Evolutionary conservation across 2,329 filamentous ascomycete species (phyloP).

Genomic region (Pyricularia sp.): DNA sequence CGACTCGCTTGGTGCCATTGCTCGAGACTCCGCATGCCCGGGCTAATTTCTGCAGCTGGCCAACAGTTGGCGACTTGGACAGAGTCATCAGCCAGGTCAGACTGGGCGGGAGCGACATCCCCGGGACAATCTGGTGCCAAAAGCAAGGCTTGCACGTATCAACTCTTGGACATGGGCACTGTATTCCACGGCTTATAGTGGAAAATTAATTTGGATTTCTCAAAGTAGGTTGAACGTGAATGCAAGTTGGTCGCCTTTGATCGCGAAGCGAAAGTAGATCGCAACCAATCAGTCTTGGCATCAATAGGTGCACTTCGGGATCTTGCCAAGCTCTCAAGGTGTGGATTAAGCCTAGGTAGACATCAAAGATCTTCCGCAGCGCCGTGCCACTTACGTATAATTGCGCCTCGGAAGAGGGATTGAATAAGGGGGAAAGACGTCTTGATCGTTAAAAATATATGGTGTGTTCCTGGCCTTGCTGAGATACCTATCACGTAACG

Average conservation of each 20-base stretch:
- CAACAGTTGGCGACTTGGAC: constrained; percentile 29
- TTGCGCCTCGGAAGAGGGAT: too few species aligned
- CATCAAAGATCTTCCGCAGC: background rate
- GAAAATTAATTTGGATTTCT: background rate
- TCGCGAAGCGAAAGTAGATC: background rate
- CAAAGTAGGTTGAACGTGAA: background rate
- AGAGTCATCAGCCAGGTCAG: background rate
- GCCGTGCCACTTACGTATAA: too few species aligned
- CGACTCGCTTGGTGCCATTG: constrained; percentile 47
- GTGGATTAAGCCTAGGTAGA: background rate
- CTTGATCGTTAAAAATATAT: too few species aligned
- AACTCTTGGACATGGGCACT: background rate
- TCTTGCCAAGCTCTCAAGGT: background rate
- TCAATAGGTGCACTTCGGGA: background rate
- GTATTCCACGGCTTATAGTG: background rate
- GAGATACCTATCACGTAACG: too few species aligned
- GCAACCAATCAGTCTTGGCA: background rate
- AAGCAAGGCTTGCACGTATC: background rate
- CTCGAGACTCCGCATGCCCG: constrained; percentile 48
- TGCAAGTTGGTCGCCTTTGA: background rate
- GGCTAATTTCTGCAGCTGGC: constrained; percentile 48
- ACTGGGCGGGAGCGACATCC: background rate
- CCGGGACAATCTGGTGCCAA: background rate
- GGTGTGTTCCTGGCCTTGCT: too few species aligned
- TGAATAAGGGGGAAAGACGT: too few species aligned